These are phyloP conservation scores for Cryphonectria parasitica DNA, from an alignment of 2,329 filamentous ascomycete species.

Conservation along the genomic window DNA sequence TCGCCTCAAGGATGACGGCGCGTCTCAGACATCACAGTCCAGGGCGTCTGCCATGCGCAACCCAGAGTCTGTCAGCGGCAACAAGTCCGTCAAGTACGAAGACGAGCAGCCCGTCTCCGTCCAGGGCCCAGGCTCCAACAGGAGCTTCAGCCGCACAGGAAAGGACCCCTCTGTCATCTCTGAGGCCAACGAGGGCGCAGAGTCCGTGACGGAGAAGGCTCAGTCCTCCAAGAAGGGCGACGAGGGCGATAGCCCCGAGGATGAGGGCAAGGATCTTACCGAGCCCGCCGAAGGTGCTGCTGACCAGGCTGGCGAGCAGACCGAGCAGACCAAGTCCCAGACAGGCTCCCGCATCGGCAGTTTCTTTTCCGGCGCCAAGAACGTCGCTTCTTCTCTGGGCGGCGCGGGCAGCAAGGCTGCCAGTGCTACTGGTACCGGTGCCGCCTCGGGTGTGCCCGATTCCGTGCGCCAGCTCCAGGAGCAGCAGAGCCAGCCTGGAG, in stretches of 20 bases:
- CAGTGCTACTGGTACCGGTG: not conserved
- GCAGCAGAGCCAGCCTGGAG: constrained; percentile 23
- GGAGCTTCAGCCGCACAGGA: constrained; percentile 28
- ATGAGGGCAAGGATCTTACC: constrained; percentile 31
- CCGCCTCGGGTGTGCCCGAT: constrained; percentile 17
- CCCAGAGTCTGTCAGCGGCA: constrained; percentile 22
- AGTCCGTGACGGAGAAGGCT: constrained; percentile 18
- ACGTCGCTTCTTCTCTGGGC: constrained; percentile 21
- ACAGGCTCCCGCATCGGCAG: constrained; percentile 25
- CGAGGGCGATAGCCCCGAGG: constrained; percentile 28
- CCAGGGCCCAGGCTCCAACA: constrained; percentile 25
- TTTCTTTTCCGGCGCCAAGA: constrained; percentile 27
- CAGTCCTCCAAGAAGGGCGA: constrained; percentile 20
- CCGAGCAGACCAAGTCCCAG: constrained; percentile 13
- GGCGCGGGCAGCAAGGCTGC: constrained; percentile 25
- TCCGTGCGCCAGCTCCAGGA: constrained; percentile 27
- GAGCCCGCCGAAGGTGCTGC: constrained; percentile 29
- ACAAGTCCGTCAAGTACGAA: constrained; percentile 31
- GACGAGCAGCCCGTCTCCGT: constrained; percentile 23
- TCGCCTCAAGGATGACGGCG: constrained; percentile 21
- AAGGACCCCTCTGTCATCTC: constrained; percentile 27
- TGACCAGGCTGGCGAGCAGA: constrained; percentile 1
- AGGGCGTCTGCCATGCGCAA: constrained; percentile 22
- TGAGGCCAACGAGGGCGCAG: constrained; percentile 22
- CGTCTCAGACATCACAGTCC: constrained; percentile 22